Conservation (phyloP, 2,329 filamentous ascomycete genomes). For the Paracorniculantispora psalliotae region DNA sequence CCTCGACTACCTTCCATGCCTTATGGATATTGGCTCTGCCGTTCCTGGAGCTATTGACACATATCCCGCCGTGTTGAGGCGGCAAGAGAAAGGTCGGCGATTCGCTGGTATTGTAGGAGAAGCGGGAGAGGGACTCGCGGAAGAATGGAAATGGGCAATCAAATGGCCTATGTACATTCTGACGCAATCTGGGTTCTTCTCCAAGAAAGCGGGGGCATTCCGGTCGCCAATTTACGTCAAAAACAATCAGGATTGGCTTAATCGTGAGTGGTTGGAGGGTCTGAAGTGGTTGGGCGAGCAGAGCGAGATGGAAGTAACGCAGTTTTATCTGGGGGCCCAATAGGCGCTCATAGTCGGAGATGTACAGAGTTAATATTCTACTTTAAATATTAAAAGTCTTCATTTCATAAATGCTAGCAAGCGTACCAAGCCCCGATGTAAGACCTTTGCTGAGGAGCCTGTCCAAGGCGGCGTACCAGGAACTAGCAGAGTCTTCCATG, state of each 20-base stretch:
- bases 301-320: not conserved
- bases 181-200: slow-evolving; percentile 1
- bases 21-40: not conserved
- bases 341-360: too few species aligned
- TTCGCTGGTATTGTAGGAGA: slow-evolving; percentile 1
- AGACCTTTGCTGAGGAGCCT: too few species aligned
- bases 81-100: not conserved
- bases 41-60: not conserved
- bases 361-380: too few species aligned
- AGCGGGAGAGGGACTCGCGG: not conserved
- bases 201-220: slow-evolving; percentile 3
- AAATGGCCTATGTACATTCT: not conserved
- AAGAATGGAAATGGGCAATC: not conserved
- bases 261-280: not conserved
- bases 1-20: not conserved
- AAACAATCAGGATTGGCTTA: not conserved
- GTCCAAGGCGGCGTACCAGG: too few species aligned
- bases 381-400: too few species aligned
- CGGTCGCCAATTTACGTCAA: slow-evolving; percentile 1
- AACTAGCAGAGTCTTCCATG: too few species aligned
- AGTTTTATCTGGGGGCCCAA: too few species aligned
- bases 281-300: slow-evolving; percentile 3
- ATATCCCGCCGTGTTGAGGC: not conserved
- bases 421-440: too few species aligned
- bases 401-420: too few species aligned